Conservation (phyloP, 371 early-diverging fungal genomes). For the Rhizopus stolonifer region DNA sequence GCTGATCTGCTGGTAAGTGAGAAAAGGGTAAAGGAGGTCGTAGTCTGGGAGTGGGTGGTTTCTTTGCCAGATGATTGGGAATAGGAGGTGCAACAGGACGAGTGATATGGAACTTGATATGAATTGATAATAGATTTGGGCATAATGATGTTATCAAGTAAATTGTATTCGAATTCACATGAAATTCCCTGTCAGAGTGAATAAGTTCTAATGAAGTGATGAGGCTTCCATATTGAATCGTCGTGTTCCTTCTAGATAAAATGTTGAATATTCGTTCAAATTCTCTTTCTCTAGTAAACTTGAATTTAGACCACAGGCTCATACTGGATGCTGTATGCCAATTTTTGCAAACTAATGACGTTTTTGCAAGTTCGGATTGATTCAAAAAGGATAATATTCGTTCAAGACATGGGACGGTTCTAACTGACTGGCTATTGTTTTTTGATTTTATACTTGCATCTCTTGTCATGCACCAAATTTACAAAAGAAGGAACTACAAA, state of each 20-base stretch:
- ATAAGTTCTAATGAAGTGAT: slow-evolving; percentile 38
- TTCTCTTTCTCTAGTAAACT: slow-evolving; percentile 39
- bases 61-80: slow-evolving; percentile 4
- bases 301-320: slow-evolving; percentile 39
- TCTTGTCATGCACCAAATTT: slow-evolving; percentile 39
- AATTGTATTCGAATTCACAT: slow-evolving; percentile 35
- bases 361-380: slow-evolving; percentile 26
- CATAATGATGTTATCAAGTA: slow-evolving; percentile 39
- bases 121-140: slow-evolving; percentile 38
- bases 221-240: slow-evolving; percentile 30
- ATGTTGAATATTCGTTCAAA: slow-evolving; percentile 47
- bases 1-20: slow-evolving; percentile 12
- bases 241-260: slow-evolving; percentile 29
- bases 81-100: slow-evolving; percentile 35
- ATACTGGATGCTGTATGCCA: slow-evolving; percentile 32
- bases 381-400: slow-evolving; percentile 29
- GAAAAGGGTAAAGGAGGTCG: slow-evolving; percentile 16
- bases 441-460: slow-evolving; percentile 33
- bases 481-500: neutral
- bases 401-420: slow-evolving; percentile 26
- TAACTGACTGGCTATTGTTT: too few relatives aligned
- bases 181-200: slow-evolving; percentile 43
- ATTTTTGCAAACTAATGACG: slow-evolving; percentile 26
- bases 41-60: neutral
- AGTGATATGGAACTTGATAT: slow-evolving; percentile 39